Base-by-base conservation (phyloP, 306 rosid species). In the Glycine soja region DNA sequence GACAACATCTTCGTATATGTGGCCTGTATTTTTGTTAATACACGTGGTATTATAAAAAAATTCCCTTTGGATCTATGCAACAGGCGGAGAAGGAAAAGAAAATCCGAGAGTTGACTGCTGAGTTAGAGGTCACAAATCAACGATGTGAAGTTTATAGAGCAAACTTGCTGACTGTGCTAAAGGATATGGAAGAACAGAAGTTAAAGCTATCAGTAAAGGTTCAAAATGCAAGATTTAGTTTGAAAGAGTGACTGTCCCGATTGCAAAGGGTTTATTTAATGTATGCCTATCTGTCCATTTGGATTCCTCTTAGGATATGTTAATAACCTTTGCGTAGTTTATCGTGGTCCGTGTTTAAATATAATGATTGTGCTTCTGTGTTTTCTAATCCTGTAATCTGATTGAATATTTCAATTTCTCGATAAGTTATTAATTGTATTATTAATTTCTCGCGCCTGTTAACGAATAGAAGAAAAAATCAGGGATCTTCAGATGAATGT, bases 141-240 rank as follows among this genome's bases (percentile, higher is more conserved):
- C 87, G 97, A 32, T 94, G 98, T 79, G 97, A 88, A 87, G 97
- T 95, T 58, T 95, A 92, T 82, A 82, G 97, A 78, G 79, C 92
- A 81, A 93, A 95, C 87, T 85, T 92, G 80, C 85, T 90, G 82
- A 88, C 99, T 67, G 92, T 92, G 85, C 90, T 91, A 42, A 93
- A 82, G 85, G 99, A 95, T 78, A 93, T 95, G 97, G 97, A 95
- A 88, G 97, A 95, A 62, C 99, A 95, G 80, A 94, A 94, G 89
- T 81, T 89, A 70, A 94, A 92, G 88, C 83, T 94, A 76, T 91
- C 97, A 4, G 94, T 92, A 77, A 94, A 94, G 85, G 98, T 94
- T 87, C 97, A 94, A 85, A 94, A 88, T 90, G 98, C 98, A 2
- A 90, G 90, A 88, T 89, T 92, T 83, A 92, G 97, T 85, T 80